Evolutionary conservation across 495 filamentous ascomycete genomes (phyloP).

Genomic region (Annulohypoxylon moriforme): DNA sequence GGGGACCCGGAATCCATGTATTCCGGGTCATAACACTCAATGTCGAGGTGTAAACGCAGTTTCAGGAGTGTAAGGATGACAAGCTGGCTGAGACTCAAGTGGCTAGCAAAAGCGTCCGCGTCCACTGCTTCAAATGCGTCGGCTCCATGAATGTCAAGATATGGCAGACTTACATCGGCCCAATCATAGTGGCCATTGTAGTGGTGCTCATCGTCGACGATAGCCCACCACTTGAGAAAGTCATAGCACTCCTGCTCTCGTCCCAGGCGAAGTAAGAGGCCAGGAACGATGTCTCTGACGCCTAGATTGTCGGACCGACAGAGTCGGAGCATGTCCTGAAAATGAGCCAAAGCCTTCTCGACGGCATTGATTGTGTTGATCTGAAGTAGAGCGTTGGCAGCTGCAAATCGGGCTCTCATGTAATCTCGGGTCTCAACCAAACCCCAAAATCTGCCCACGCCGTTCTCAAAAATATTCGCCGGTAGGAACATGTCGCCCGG

Average conservation of each 20-base stretch:
- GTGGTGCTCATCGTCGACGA: background rate
- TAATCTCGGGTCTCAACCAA: background rate
- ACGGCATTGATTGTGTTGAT: background rate
- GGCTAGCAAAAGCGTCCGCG: slow-evolving; percentile 4
- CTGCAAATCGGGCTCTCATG: background rate
- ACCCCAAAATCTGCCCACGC: background rate
- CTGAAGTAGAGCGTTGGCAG: background rate
- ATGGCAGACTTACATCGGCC: slow-evolving; percentile 2
- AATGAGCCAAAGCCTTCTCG: background rate
- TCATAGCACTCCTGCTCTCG: slow-evolving; percentile 6
- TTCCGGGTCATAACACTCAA: background rate
- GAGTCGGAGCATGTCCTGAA: background rate
- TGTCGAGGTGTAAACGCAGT: slow-evolving; percentile 4
- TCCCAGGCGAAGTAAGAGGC: background rate
- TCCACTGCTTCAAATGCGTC: slow-evolving; percentile 5
- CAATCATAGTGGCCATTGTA: too few species aligned
- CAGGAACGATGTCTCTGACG: background rate
- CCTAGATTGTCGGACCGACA: background rate
- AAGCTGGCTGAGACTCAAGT: slow-evolving; percentile 7
- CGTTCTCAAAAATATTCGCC: background rate
- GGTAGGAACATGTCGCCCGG: slow-evolving; percentile 2
- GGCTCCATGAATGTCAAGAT: background rate
- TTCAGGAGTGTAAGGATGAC: slow-evolving; percentile 2
- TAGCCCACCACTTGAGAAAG: slow-evolving; percentile 5
- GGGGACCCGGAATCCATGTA: background rate